phyloP scores from a whole-genome alignment of 495 filamentous ascomycete species.

The Penicillium coffeae region DNA sequence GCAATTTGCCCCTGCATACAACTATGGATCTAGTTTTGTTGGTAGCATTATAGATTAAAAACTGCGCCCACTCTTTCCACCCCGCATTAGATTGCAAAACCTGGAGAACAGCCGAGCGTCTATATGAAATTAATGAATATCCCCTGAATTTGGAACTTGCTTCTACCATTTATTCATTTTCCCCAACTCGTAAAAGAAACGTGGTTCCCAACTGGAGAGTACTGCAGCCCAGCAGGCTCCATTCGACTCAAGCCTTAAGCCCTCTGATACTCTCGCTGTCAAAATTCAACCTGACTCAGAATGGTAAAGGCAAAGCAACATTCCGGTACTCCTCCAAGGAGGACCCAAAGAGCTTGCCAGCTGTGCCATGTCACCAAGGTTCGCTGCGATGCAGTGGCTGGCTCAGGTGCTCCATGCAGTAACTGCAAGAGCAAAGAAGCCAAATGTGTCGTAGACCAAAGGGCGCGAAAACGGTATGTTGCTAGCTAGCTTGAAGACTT shows the following conservation, averaged over 20 bases:
- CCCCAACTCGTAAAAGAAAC: too few species aligned
- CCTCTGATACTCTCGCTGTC: too few species aligned
- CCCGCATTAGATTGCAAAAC: neutral
- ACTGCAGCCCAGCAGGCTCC: too few species aligned
- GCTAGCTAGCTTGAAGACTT: neutral
- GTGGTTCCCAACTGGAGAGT: too few species aligned
- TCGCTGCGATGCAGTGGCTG: conserved; percentile 7
- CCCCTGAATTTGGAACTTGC: too few species aligned
- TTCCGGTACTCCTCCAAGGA: neutral
- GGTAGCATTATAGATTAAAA: too few species aligned
- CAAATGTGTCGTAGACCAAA: conserved; percentile 5
- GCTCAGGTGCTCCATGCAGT: conserved; percentile 4
- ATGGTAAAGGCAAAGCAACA: conserved; percentile 2
- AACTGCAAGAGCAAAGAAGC: conserved; percentile 10
- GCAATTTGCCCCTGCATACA: neutral
- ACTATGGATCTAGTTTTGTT: neutral
- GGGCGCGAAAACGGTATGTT: conserved; percentile 2
- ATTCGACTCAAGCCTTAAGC: too few species aligned
- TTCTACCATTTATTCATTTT: too few species aligned
- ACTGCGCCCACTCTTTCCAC: neutral
- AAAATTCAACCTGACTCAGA: too few species aligned
- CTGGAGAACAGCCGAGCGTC: neutral
- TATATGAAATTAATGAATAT: too few species aligned
- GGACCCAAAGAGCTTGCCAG: conserved; percentile 9
- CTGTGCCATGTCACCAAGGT: conserved; percentile 11